Base-by-base conservation (phyloP, 1,139 yeast genomes). In the Blastobotrys ciferrii region DNA sequence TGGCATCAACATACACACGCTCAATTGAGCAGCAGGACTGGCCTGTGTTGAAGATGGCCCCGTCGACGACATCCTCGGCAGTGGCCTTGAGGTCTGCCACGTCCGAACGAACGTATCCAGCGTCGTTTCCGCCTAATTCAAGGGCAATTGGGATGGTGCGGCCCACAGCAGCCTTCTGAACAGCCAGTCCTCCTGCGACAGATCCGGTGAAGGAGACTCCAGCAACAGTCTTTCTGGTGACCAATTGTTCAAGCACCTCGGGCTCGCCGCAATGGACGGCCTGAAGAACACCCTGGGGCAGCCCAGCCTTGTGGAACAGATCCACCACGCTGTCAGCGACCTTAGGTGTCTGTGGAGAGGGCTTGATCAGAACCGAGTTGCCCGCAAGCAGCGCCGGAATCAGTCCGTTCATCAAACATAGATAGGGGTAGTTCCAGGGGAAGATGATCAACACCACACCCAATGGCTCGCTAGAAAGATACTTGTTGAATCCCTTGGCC, bases 11-110 rank as follows among this genome's bases (percentile, higher is more conserved):
- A 58, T 84, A 85, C 37, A 88, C 76, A 56, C 97, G 76, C 53
- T 92, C 88, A 50, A 91, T 88, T 48, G 95, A 88, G 38, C 94
- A 87, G 73, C 97, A 89, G 46, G 88, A 84, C 69, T 89, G 96
- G 40, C 97, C 97, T 62, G 85, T 80, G 70, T 89, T 89, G 67
- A 75, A 77, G 76, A 87, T 82, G 54, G 89, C 81, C 58, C 96
- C 97, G 56, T 80, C 72, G 20, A 92, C 88, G 41, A 91, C 82
- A 84, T 94, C 87, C 65, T 85, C 85, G 32, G 84, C 89, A 42
- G 95, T 91, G 33, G 64, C 62, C 48, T 52, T 47, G 46, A 63
- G 48, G 35, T 57, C 56, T 1, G 82, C 86, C 42, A 88, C 67
- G 63, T 89, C 91, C 19, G 88, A 86, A 78, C 96, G 44, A 70